Evolutionary conservation across 2,329 filamentous ascomycete species (phyloP).

Genomic region (Apiospora arundinis): DNA sequence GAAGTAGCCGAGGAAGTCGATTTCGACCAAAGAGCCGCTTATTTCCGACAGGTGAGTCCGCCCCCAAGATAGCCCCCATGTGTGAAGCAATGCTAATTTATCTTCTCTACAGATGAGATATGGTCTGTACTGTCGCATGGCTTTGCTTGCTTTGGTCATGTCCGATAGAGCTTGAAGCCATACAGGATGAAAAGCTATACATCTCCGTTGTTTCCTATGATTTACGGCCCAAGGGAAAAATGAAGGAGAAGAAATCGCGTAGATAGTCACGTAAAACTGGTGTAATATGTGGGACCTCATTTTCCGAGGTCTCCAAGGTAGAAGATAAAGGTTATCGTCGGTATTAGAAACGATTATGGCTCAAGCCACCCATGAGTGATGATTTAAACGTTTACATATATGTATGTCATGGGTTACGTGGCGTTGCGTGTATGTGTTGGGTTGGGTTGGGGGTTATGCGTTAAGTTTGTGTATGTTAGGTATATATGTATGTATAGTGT

Average conservation of each 20-base stretch:
- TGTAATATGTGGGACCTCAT: constrained; percentile 25
- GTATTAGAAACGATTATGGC: constrained; percentile 38
- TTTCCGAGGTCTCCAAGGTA: constrained; percentile 34
- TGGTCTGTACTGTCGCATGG: constrained; percentile 98
- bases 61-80: not conserved
- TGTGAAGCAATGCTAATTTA: constrained; percentile 46
- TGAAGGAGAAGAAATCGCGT: constrained; percentile 22
- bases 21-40: constrained; percentile 94
- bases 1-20: constrained; percentile 97
- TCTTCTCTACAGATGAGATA: constrained; percentile 79
- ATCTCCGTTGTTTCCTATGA: constrained; percentile 25
- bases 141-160: constrained; percentile 92
- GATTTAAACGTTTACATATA: constrained; percentile 31
- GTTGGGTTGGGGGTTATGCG: constrained; percentile 28
- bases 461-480: constrained; percentile 31
- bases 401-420: constrained; percentile 25
- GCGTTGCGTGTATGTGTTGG: constrained; percentile 24
- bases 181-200: constrained; percentile 25
- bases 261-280: constrained; percentile 31
- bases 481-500: constrained; percentile 27
- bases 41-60: constrained; percentile 94
- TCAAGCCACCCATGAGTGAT: constrained; percentile 43
- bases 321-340: constrained; percentile 34
- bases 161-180: constrained; percentile 43
- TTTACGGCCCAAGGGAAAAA: constrained; percentile 17